A percentile compares a stretch with the other conserved stretches of the same genome.
phyloP scores from a whole-genome alignment of 108 stramenopile genomes.

The Cyclotella cryptica region DNA sequence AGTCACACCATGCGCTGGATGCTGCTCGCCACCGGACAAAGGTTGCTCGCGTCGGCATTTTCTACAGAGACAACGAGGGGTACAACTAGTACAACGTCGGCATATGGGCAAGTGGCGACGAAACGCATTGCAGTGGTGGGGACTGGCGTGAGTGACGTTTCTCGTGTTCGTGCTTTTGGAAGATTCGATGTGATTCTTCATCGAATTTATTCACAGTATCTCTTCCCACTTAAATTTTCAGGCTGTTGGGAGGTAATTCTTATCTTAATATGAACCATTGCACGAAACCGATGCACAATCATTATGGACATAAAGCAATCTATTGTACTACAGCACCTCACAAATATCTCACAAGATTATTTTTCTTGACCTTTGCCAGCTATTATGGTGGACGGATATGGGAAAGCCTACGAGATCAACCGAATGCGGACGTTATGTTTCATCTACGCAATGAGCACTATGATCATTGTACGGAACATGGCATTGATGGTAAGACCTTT shows the following conservation, averaged over 20 bases:
- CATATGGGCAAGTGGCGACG: not conserved
- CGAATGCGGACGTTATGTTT: constrained; percentile 68
- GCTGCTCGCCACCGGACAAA: not conserved
- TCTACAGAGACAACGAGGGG: not conserved
- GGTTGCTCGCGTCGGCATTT: constrained; percentile 1
- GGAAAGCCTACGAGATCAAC: constrained; percentile 54
- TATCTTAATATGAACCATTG: too few relatives aligned
- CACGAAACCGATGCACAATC: too few relatives aligned
- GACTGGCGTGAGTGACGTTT: constrained; percentile 18
- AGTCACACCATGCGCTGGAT: not conserved
- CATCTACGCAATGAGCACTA: constrained; percentile 77
- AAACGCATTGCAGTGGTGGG: constrained; percentile 35
- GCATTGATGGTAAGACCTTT: constrained; percentile 50
- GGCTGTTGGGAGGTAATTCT: constrained; percentile 14
- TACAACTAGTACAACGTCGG: not conserved
- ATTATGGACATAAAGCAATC: not conserved
- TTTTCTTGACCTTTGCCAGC: not conserved
- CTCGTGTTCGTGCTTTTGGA: not conserved
- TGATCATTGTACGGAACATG: constrained; percentile 55
- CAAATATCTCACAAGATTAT: not conserved
- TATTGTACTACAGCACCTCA: not conserved
- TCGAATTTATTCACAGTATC: not conserved
- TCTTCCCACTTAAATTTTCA: not conserved
- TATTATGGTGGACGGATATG: constrained; percentile 63
- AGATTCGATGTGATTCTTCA: not conserved